Percentiles rank a stretch among this genome's conserved stretches.
Conservation (phyloP, 768 basidiomycete species). For the Lactarius pseudohatsudake region DNA sequence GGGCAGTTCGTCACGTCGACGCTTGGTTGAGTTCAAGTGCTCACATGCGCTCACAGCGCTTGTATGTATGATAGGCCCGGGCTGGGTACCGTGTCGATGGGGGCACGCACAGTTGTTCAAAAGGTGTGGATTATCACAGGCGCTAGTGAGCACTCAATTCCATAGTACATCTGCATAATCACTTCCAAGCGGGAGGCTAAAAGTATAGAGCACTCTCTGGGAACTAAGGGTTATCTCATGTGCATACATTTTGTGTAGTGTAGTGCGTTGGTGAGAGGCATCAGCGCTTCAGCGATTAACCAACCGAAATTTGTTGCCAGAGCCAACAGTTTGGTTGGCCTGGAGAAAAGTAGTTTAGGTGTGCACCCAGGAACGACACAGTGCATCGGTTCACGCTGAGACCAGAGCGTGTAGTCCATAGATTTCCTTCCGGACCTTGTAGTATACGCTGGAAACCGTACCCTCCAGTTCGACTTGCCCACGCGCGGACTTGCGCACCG, state of each 20-base stretch:
- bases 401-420: slow-evolving; percentile 90
- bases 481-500: slow-evolving; percentile 83
- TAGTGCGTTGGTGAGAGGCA: not conserved
- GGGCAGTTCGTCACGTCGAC: no score
- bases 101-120: no score
- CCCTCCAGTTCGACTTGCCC: slow-evolving; percentile 91
- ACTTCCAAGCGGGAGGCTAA: not conserved
- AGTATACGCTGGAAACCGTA: slow-evolving; percentile 84
- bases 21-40: not conserved
- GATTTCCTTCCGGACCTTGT: slow-evolving; percentile 83
- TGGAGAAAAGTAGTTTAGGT: not conserved
- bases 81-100: no score
- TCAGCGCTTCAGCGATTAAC: not conserved
- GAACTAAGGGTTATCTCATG: not conserved
- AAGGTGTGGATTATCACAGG: no score
- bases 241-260: not conserved
- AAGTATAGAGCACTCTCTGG: not conserved
- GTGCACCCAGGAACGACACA: not conserved
- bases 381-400: slow-evolving; percentile 45
- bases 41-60: slow-evolving; percentile 17
- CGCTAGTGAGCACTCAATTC: no score
- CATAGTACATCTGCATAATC: not conserved
- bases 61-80: slow-evolving; percentile 34
- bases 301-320: not conserved
- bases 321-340: not conserved